Evolutionary conservation across 2,329 filamentous ascomycete genomes (phyloP).

Genomic region (Diaporthe helianthi): DNA sequence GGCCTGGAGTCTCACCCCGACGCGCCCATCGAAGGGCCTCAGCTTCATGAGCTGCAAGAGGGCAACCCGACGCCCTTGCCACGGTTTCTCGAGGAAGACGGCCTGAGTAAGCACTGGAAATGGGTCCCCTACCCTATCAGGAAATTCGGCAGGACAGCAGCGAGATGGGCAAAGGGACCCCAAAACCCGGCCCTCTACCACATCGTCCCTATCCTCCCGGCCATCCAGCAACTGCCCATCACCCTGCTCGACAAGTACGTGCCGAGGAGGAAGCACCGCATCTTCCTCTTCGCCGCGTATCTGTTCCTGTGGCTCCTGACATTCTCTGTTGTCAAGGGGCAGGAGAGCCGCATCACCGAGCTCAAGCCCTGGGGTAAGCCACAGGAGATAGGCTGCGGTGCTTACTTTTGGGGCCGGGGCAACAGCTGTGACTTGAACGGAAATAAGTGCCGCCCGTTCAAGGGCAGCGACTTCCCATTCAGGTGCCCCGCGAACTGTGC

Average conservation of each 20-base stretch:
- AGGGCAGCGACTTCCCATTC: conserved; percentile 73
- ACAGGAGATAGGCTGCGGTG: conserved; percentile 69
- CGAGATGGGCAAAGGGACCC: conserved; percentile 63
- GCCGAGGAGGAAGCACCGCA: conserved; percentile 64
- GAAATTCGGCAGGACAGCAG: conserved; percentile 50
- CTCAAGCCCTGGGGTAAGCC: conserved; percentile 73
- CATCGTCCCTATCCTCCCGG: conserved; percentile 69
- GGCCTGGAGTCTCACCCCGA: conserved; percentile 40
- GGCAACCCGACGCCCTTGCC: conserved; percentile 57
- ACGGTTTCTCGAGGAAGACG: conserved; percentile 65
- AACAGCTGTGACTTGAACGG: conserved; percentile 80
- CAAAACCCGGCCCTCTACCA: conserved; percentile 56
- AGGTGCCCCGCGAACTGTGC: conserved; percentile 77
- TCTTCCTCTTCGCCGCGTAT: conserved; percentile 65
- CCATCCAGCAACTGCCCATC: conserved; percentile 71
- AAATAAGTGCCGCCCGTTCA: conserved; percentile 77
- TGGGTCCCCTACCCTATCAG: conserved; percentile 66
- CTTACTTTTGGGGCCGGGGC: conserved; percentile 73
- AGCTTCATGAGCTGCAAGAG: conserved; percentile 55
- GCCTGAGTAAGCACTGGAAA: conserved; percentile 57
- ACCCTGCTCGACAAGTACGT: conserved; percentile 67
- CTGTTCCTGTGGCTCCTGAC: conserved; percentile 72
- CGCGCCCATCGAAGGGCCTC: conserved; percentile 41
- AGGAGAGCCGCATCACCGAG: conserved; percentile 64
- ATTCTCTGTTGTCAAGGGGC: conserved; percentile 73